Base-by-base conservation (phyloP, 768 basidiomycete genomes). In the Russula compacta region DNA sequence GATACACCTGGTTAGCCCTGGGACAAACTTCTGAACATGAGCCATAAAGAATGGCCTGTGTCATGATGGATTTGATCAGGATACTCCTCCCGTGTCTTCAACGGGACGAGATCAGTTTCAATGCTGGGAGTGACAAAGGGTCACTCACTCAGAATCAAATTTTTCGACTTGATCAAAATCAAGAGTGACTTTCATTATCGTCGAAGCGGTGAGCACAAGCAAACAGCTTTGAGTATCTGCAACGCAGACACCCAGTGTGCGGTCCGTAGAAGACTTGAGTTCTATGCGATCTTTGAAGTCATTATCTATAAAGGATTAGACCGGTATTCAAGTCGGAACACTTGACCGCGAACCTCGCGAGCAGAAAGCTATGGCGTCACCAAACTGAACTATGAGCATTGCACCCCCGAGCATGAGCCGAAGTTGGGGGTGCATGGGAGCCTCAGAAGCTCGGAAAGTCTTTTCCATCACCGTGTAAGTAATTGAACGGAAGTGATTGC, bases 1-100 rank as follows among this genome's bases (percentile, higher is more conserved):
- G 7, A 12, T 19, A 55, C 39, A 46, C 32, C 42, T n/a, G 33
- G 36, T 47, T 14, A 51, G 10, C 7, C 32, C 44, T 21, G 12
- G 39, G 29, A 64, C 74, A 36, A 69, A 86, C 86, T 69, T 84
- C 79, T 24, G 84, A 77, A 66, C 83, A 75, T 32, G 86, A 79
- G 12, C 87, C 87, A 68, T 90, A 91, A 38, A 91, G 69, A 64
- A 92, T 89, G 11, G 89, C 89, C 69, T 92, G 88, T 48, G 83
- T 87, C 84, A 92, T 85, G 29, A 83, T 87, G 9, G 86, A 84
- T 71, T 86, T 86, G 69, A 91, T 81, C 29, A 92, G 74, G 59
- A 81, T 80, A 2, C 86, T 83, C 46, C 75, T 80, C 61, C 84
- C 89, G 58, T 77, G 82, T 54, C 84, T 87, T 58, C 46, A 38